Base-by-base conservation (phyloP, 257 asterid species). In the Galeopsis tetrahit region DNA sequence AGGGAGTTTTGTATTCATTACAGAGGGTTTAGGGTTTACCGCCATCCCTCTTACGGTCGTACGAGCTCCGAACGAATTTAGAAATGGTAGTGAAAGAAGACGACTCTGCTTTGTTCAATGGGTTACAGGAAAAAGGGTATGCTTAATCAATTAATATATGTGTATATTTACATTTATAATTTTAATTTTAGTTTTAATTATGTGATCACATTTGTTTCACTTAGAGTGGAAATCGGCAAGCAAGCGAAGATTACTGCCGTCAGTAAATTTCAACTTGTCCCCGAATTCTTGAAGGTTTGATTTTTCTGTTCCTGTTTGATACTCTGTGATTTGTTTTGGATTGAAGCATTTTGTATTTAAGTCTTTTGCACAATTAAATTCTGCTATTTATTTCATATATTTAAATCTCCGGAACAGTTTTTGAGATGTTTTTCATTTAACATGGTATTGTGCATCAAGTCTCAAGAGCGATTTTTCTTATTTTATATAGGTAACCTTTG, bases 241-340 rank as follows among this genome's bases (percentile, higher is more conserved):
- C 81, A 85, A 36, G 70, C 92, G 0, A 82, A 86, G 43, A 89
- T 88, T 82, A 81, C 66, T 33, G 77, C 88, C 1, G 97, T 94
- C 6, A 92, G 87, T 74, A 94, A 94, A 81, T 94, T 48, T 81
- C 95, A 88, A 32, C 77, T 94, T 14, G 75, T 94, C 51, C 97
- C 96, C 0, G 98, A 91, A 72, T 94, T 88, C 71, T 75, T 94
- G 56, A 94, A 94, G 95, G 98, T 86, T 67, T 13, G 9, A 8
- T 15, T 21, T 10, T 17, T 13, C 64, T 7, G 8, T 5, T 38
- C 28, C 13, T 34, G 8, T 7, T 53, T 38, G 10, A 9, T 36
- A n/a, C 36, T 61, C 43, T n/a, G 31, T 61, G 1, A 32, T 28
- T 65, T 2, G 5, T 7, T 43, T 42, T 33, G 36, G 11, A 10